These are phyloP conservation scores for Taphrina communis DNA, from an alignment of 1,139 yeast genomes.

Conservation along the genomic window DNA sequence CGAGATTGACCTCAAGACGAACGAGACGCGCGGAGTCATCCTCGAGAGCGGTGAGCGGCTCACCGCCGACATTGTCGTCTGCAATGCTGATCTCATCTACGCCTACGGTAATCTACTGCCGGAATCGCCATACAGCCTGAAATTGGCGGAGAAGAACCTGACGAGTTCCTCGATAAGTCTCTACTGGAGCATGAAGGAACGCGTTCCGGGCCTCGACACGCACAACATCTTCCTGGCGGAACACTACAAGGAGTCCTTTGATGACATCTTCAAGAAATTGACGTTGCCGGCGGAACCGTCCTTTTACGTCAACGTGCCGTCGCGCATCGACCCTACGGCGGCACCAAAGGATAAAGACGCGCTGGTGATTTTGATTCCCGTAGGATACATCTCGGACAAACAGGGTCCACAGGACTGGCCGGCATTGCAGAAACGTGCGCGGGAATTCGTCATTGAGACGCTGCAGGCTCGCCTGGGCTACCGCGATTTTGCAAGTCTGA, in stretches of 20 bases:
- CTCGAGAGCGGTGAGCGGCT: constrained; percentile 39
- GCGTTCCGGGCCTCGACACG: constrained; percentile 34
- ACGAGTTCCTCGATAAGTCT: constrained; percentile 36
- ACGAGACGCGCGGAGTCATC: constrained; percentile 37
- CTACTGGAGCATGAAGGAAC: constrained; percentile 41
- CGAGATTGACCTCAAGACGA: constrained; percentile 29
- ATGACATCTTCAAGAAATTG: constrained; percentile 35
- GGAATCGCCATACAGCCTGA: constrained; percentile 27
- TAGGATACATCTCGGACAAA: constrained; percentile 41
- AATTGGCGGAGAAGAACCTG: constrained; percentile 35
- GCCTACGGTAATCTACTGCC: constrained; percentile 38
- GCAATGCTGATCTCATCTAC: constrained; percentile 40
- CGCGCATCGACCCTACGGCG: constrained; percentile 37
- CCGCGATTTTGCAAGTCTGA: constrained; percentile 24
- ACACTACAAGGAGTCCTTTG: constrained; percentile 40
- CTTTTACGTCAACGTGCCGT: constrained; percentile 41
- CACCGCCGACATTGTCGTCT: constrained; percentile 35
- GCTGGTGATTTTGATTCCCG: constrained; percentile 36
- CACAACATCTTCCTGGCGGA: constrained; percentile 43
- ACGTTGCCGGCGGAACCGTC: constrained; percentile 36
- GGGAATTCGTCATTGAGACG: constrained; percentile 32
- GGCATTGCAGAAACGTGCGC: constrained; percentile 26
- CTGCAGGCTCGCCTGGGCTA: constrained; percentile 34
- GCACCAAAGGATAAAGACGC: constrained; percentile 40
- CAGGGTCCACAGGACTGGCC: constrained; percentile 39